These are phyloP conservation scores for Moesziomyces sp. DNA, from an alignment of 1,284 basidiomycete species.

Conservation along the genomic window DNA sequence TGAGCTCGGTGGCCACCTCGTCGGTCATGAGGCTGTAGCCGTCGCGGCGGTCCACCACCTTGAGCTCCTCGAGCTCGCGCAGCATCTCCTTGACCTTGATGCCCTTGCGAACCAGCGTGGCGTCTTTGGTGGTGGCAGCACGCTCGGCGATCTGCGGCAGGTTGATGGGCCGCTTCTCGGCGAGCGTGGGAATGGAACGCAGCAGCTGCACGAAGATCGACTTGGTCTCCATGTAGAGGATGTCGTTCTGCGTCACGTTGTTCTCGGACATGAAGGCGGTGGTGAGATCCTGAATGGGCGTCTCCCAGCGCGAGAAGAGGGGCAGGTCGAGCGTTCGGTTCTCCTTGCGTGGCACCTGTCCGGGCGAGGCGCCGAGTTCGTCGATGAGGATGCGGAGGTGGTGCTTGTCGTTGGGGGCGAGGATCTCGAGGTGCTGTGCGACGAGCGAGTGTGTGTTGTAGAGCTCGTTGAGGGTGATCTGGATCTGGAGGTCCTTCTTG, in stretches of 20 bases:
- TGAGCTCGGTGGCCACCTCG: constrained; percentile 92
- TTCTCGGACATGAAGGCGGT: constrained; percentile 90
- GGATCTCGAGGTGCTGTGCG: constrained; percentile 90
- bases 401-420: constrained; percentile 96
- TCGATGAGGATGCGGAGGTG: constrained; percentile 95
- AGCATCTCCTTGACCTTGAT: constrained; percentile 99
- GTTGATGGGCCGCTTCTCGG: constrained; percentile 87
- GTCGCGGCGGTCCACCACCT: constrained; percentile 83
- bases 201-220: constrained; percentile 98
- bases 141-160: constrained; percentile 89
- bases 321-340: constrained; percentile 92
- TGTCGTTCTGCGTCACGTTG: constrained; percentile 95
- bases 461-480: constrained; percentile 98
- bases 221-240: constrained; percentile 99
- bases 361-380: constrained; percentile 89
- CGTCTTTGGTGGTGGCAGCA: constrained; percentile 96
- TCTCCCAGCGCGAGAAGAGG: constrained; percentile 98
- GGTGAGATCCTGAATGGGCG: constrained; percentile 95
- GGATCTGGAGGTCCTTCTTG: constrained; percentile 97
- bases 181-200: constrained; percentile 83
- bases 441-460: constrained; percentile 97
- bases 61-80: constrained; percentile 90
- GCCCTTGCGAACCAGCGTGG: constrained; percentile 90
- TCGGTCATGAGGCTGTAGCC: constrained; percentile 95
- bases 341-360: constrained; percentile 96